These are phyloP conservation scores for Salisapilia sapeloensis DNA, from an alignment of 352 stramenopile genomes.

Conservation along the genomic window DNA sequence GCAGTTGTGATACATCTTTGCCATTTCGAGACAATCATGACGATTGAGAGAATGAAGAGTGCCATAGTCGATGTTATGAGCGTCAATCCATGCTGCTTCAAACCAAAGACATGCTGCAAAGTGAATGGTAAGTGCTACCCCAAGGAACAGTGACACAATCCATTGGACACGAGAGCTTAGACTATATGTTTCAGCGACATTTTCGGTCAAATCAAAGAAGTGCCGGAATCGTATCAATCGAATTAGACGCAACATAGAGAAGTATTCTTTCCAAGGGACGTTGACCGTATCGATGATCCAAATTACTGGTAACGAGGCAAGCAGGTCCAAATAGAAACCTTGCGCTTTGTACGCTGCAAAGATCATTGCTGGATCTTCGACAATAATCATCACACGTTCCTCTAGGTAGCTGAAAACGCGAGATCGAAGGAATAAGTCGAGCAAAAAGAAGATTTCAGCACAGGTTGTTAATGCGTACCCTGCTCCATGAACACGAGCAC, in stretches of 20 bases:
- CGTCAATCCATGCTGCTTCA: constrained; percentile 29
- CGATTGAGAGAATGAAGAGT: too few relatives aligned
- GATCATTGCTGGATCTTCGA: constrained; percentile 34
- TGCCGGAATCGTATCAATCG: constrained; percentile 29
- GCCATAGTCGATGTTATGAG: too few relatives aligned
- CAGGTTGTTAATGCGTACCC: constrained; percentile 17
- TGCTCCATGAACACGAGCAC: constrained; percentile 9
- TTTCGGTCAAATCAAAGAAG: constrained; percentile 16
- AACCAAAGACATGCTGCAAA: constrained; percentile 57
- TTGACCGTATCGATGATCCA: constrained; percentile 4
- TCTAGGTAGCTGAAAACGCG: constrained; percentile 41
- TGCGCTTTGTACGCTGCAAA: constrained; percentile 34
- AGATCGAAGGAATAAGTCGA: constrained; percentile 23
- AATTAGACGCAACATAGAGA: constrained; percentile 28
- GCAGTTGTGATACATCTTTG: constrained; percentile 35
- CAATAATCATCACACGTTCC: constrained; percentile 29
- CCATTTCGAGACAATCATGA: constrained; percentile 24
- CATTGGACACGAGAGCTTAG: constrained; percentile 43
- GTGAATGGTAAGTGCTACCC: constrained; percentile 33
- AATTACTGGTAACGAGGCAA: constrained; percentile 22
- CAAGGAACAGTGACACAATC: constrained; percentile 23
- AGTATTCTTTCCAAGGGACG: constrained; percentile 1
- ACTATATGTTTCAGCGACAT: constrained; percentile 33
- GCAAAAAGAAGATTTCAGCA: constrained; percentile 31
- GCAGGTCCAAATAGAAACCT: constrained; percentile 34